Base-by-base conservation (phyloP, 805 yeast genomes). In the Starmera pachycereana region DNA sequence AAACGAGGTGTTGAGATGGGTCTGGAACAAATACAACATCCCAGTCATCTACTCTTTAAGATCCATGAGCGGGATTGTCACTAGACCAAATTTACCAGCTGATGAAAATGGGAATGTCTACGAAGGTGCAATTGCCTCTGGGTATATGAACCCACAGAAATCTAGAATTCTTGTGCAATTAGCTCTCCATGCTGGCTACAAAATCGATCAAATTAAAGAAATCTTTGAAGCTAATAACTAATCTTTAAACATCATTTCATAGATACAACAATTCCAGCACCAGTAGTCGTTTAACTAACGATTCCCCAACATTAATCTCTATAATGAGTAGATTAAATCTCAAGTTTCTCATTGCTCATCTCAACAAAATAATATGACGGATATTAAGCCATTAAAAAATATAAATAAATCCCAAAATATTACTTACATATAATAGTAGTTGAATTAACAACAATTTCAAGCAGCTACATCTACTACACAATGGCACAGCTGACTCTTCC, bases 61-160 rank as follows among this genome's bases (percentile, higher is more conserved):
- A 52, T 69, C 84, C 8, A 75, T 74, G 68, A 84, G 78, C 53
- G 87, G 87, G 11, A 74, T 76, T 75, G 80, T 80, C 16, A 81
- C 87, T 2, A 61, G 57, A 12, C 77, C 75, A 4, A 60, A 61
- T 32, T 47, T 65, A 35, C 71, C 70, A 36, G 52, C 47, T 11
- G 46, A 65, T n/a, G 66, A 71, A 1, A 46, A 46, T 8, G 57
- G 56, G 10, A 40, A 47, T 6, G 49, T 53, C 7, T 61, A 56
- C 39, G 52, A 55, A 14, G 71, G 68, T 46, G 67, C 72, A 12
- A 64, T 78, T 39, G 80, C 84, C 1, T 72, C 80, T 38, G 86
- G 86, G 5, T 76, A 75, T 46, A 56, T 78, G 45, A 78, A 75
- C 45, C 84, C 86, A 6, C 83, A 76, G 48, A 78, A 78, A 59